Base-by-base conservation (phyloP, 805 yeast species). In the Wickerhamia fluorescens region DNA sequence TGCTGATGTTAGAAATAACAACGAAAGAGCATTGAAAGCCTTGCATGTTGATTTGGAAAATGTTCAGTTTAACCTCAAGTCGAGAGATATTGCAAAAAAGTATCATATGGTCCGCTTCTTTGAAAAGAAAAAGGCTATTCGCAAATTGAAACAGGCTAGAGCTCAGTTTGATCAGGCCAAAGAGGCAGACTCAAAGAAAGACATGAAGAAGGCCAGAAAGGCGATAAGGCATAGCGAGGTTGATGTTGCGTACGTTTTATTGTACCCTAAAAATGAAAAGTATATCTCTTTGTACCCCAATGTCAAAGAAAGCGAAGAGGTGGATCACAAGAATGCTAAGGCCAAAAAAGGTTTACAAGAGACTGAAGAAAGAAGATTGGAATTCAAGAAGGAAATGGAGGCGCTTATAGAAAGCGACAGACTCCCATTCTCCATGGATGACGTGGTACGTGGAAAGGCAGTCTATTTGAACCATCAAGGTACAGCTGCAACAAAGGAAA, bases 51-150 rank as follows among this genome's bases (percentile, higher is more conserved):
- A 83, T 45, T 60, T 82, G 31, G 61, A 61, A 26, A 62, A 63
- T 23, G 70, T 73, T 11, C 65, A 68, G 35, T 36, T 53, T 21
- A 56, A 56, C 17, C 57, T 61, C 26, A 66, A 61, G 40, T 70
- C 72, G 11, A 70, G 66, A 38, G 65, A 69, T 30, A 57, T 65
- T 22, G 73, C 85, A 8, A 71, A 76, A 41, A 83, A 79, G 57
- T 92, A 92, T 52, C 96, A 86, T 50, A 87, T 86, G 88, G 86
- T 92, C 27, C 71, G 89, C 41, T 92, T 92, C 50, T 85, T 92
- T 38, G 97, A 88, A 54, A 75, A 71, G 48, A 85, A 86, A 59
- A 88, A 87, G 66, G 92, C 95, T 1, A 42, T 73, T 15, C 71
- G 95, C 48, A 71, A 64, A 34, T 73, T 83, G 47, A 81, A 78